Base-by-base conservation (phyloP, 2,329 filamentous ascomycete genomes). In the Chaetomium strumarium region DNA sequence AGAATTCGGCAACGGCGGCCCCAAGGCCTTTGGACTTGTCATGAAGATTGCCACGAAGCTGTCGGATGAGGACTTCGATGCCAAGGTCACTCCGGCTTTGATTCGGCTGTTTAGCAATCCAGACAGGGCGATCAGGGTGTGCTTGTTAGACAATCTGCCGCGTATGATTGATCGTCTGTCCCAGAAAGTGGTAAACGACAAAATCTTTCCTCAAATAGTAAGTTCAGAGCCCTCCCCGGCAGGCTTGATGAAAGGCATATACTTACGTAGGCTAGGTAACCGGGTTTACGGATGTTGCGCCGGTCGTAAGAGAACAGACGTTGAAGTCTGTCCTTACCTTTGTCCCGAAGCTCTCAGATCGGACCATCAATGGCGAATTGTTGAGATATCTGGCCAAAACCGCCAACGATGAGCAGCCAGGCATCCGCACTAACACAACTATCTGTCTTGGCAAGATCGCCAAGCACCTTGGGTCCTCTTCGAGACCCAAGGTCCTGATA, bases 361-460 rank as follows among this genome's bases (percentile, higher is more conserved):
- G 93, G 36, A 88, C 88, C 8, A 85, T 97, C 61, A 99, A 99
- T 61, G 92, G 93, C 49, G 93, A 99, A 62, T 77, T 99, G 11
- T 74, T 99, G 19, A 88, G 87, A 62, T 86, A 95, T 64, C 78
- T 99, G 29, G 93, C 93, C 40, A 96, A 95, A 68, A 96, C 92
- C 1, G 90, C 93, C 42, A 99, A 97, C 62, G 93, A 99, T 58
- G 93, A 97, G 63, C 92, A 99, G 64, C 90, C 93, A 1, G 93
- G 93, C 0, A 99, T 99, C 59, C 83, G 93, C 56, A 99, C 93
- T 9, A 99, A 99, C 67, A 99, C 93, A 0, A 99, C 93, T 1
- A 99, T 99, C 51, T 97, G 92, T 66, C 73, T 99, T 0, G 93
- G 93, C 19, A 97, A 96, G 65, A 96, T 99, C 61, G 91, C 93